A percentile compares a stretch with the other conserved stretches of the same genome.
phyloP scores from a whole-genome alignment of 441 rosid species.

The Mallotus japonicus region DNA sequence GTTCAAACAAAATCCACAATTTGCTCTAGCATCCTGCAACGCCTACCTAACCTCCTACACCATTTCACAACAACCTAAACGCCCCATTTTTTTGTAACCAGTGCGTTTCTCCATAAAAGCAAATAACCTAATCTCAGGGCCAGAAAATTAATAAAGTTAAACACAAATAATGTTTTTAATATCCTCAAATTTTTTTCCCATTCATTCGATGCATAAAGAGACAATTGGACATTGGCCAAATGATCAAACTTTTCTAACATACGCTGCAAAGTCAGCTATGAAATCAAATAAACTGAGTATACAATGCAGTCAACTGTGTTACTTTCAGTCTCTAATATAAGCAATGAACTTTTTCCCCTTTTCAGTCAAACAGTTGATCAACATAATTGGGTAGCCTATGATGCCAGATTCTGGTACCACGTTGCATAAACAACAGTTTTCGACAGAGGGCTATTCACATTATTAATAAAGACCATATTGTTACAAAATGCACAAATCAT shows the following conservation, averaged over 20 bases:
- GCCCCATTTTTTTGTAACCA: background rate
- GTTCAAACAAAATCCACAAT: conserved; percentile 1
- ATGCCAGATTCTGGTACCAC: background rate
- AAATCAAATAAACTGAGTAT: background rate
- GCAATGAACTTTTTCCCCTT: background rate
- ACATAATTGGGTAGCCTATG: background rate
- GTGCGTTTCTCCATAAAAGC: background rate
- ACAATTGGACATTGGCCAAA: background rate
- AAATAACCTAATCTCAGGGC: background rate
- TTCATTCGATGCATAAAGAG: background rate
- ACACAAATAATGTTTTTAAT: background rate
- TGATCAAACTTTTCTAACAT: background rate
- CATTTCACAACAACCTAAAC: background rate
- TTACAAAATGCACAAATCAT: background rate
- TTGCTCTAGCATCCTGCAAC: background rate
- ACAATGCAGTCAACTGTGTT: background rate
- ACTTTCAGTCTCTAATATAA: background rate
- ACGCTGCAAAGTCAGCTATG: background rate
- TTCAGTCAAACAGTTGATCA: background rate
- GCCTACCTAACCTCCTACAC: background rate
- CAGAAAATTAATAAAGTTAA: background rate
- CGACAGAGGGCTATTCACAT: background rate
- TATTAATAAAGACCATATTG: background rate
- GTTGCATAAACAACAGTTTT: background rate
- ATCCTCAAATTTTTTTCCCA: background rate